These are phyloP conservation scores for Sporobolomyces roseus DNA, from an alignment of 768 basidiomycete species.

Conservation along the genomic window DNA sequence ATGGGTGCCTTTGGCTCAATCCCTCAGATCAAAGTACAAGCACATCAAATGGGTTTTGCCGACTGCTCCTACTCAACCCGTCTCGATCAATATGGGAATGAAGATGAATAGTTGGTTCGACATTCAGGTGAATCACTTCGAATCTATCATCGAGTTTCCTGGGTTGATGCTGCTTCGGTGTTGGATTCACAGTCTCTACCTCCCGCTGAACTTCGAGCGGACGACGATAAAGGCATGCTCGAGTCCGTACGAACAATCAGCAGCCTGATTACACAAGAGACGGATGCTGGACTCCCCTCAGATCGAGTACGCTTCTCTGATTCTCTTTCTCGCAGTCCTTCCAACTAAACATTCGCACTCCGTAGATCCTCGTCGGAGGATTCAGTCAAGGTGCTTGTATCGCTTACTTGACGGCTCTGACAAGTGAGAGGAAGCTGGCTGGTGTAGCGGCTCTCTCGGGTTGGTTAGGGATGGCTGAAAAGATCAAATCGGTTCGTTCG, in stretches of 20 bases:
- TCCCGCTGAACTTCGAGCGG: slow-evolving; percentile 46
- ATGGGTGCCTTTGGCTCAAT: slow-evolving; percentile 70
- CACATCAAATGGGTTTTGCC: slow-evolving; percentile 89
- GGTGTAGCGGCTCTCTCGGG: slow-evolving; percentile 31
- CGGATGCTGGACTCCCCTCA: slow-evolving; percentile 65
- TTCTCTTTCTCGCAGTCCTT: not conserved
- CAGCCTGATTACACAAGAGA: slow-evolving; percentile 67
- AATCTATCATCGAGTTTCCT: slow-evolving; percentile 12
- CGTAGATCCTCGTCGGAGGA: slow-evolving; percentile 22
- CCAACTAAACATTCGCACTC: not conserved
- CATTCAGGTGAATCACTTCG: not conserved
- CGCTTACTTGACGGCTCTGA: slow-evolving; percentile 24
- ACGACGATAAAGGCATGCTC: slow-evolving; percentile 76
- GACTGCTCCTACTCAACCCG: slow-evolving; percentile 64
- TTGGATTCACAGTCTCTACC: slow-evolving; percentile 7
- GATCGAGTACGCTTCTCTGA: slow-evolving; percentile 49
- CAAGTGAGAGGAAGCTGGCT: slow-evolving; percentile 31
- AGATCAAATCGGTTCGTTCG: slow-evolving; percentile 67
- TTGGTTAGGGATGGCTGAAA: slow-evolving; percentile 53
- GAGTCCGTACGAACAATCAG: slow-evolving; percentile 61
- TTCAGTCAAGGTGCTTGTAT: slow-evolving; percentile 34
- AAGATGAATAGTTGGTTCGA: slow-evolving; percentile 69
- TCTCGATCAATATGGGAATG: slow-evolving; percentile 72
- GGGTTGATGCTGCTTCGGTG: too few relatives aligned
- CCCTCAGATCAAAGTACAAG: slow-evolving; percentile 60